These are phyloP conservation scores for Brasilioporus rufonigricans DNA, from an alignment of 768 basidiomycete genomes.

Conservation along the genomic window DNA sequence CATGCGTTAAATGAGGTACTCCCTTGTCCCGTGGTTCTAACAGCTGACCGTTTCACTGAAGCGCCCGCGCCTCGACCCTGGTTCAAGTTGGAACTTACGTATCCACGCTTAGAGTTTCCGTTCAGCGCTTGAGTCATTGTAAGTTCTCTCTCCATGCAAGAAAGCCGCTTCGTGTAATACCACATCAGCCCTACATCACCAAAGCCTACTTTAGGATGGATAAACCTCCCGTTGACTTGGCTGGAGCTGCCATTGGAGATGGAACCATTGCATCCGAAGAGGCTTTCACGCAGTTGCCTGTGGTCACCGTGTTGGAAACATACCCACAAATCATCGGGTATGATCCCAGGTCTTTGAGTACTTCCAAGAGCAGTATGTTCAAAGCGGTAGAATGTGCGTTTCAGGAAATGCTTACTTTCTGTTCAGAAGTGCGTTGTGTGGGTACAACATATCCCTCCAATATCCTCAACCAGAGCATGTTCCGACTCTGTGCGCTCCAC, in stretches of 20 bases:
- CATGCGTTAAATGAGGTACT: no score
- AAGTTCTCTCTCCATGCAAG: constrained; percentile 33
- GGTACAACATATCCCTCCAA: constrained; percentile 61
- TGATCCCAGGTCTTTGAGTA: constrained; percentile 63
- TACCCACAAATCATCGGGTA: constrained; percentile 76
- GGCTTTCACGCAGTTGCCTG: constrained; percentile 51
- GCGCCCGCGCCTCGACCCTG: no score
- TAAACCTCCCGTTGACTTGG: constrained; percentile 63
- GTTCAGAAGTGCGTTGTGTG: constrained; percentile 57
- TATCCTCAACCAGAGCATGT: constrained; percentile 61
- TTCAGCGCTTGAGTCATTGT: no score
- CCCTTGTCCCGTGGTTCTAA: no score
- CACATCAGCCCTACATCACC: constrained; percentile 67
- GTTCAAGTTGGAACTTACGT: no score
- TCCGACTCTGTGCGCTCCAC: constrained; percentile 29
- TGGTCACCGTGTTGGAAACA: constrained; percentile 62
- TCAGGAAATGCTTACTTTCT: background rate
- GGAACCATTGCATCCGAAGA: constrained; percentile 50
- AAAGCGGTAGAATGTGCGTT: background rate
- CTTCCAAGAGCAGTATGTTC: constrained; percentile 62
- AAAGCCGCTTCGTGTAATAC: background rate
- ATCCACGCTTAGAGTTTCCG: no score
- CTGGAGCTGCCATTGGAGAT: constrained; percentile 68
- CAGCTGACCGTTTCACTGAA: no score
- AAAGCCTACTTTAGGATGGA: constrained; percentile 62